A percentile compares a stretch with the other conserved stretches of the same genome.
Evolutionary conservation across 306 rosid species (phyloP).

Genomic region (Rosa lucieae): DNA sequence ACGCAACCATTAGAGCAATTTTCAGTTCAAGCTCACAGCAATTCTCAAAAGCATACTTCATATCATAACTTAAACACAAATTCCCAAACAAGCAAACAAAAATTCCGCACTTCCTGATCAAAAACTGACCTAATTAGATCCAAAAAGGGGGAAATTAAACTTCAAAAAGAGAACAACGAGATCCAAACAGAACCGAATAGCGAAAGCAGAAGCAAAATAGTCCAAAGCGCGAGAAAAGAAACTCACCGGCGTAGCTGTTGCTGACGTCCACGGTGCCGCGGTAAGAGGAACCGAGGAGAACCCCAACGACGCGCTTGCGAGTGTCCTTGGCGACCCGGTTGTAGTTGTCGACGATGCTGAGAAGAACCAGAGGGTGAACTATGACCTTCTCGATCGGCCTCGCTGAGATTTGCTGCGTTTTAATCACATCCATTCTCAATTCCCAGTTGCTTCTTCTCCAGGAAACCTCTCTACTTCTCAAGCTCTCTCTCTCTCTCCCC

Average conservation of each 20-base stretch:
- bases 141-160: neutral
- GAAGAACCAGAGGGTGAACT: constrained; percentile 73
- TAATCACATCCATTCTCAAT: constrained; percentile 67
- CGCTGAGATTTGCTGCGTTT: constrained; percentile 69
- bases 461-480: constrained; percentile 4
- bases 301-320: constrained; percentile 75
- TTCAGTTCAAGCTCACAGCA: neutral
- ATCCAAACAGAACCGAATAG: neutral
- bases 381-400: constrained; percentile 69
- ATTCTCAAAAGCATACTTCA: neutral
- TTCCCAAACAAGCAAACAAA: neutral
- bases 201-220: neutral
- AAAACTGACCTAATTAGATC: neutral
- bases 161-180: neutral
- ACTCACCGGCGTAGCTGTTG: constrained; percentile 76
- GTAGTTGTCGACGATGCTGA: constrained; percentile 83
- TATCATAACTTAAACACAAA: neutral
- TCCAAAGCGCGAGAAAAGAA: neutral
- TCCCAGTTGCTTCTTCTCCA: constrained; percentile 10
- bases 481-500: neutral
- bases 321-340: constrained; percentile 78
- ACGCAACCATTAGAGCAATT: neutral
- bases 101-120: neutral
- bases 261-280: constrained; percentile 76
- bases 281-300: constrained; percentile 67